Evolutionary conservation across 179 eudicot species (phyloP).

Genomic region (Silene vulgaris): DNA sequence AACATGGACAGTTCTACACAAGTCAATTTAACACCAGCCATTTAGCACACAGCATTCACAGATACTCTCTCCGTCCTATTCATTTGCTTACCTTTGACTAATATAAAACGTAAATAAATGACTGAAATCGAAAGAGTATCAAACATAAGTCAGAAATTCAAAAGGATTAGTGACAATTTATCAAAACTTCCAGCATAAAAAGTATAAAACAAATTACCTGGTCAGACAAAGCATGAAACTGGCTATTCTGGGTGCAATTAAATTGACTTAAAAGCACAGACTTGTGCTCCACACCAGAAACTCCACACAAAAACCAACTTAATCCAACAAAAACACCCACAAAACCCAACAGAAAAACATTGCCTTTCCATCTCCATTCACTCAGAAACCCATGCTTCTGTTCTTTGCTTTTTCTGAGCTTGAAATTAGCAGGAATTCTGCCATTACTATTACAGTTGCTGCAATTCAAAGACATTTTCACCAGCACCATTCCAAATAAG

Average conservation of each 20-base stretch:
- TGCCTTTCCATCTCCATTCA: constrained; percentile 41
- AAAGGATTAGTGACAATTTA: background rate
- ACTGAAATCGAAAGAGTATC: too few species aligned
- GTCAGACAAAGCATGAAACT: constrained; percentile 38
- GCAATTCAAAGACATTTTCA: constrained; percentile 59
- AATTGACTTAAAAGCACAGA: constrained; percentile 25
- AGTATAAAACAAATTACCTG: constrained; percentile 37
- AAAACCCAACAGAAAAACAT: constrained; percentile 29
- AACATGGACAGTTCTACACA: background rate
- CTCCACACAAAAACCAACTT: constrained; percentile 36
- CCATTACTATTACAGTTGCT: constrained; percentile 41
- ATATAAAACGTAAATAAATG: too few species aligned
- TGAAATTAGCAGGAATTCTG: constrained; percentile 33
- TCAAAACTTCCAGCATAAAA: background rate
- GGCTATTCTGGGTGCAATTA: constrained; percentile 46
- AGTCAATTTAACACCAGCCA: too few species aligned
- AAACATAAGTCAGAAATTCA: background rate
- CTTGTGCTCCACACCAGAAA: constrained; percentile 33
- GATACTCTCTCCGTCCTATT: too few species aligned
- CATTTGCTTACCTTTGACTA: too few species aligned
- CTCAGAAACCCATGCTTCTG: constrained; percentile 32
- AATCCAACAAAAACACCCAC: constrained; percentile 36
- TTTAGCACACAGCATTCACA: too few species aligned
- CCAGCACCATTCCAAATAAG: constrained; percentile 23
- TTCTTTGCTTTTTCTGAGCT: constrained; percentile 41